These are phyloP conservation scores for Asterophora parasitica DNA, from an alignment of 768 basidiomycete species.

Conservation along the genomic window DNA sequence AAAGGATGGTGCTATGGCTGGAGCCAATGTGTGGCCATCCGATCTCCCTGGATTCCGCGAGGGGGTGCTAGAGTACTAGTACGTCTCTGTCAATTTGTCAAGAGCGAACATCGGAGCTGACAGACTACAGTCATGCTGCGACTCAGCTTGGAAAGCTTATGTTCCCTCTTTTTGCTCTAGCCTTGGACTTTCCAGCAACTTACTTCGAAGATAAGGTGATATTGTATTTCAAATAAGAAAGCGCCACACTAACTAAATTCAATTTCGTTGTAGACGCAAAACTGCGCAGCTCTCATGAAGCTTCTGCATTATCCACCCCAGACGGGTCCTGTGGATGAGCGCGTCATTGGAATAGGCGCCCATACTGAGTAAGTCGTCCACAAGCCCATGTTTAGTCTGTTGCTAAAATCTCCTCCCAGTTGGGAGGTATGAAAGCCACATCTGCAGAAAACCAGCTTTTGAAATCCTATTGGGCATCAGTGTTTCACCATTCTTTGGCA, in stretches of 20 bases:
- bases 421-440: conserved; percentile 38
- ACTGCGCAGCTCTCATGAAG: conserved; percentile 82
- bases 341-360: conserved; percentile 69
- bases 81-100: conserved; percentile 16
- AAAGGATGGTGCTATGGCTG: conserved; percentile 56
- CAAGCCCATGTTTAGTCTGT: neutral
- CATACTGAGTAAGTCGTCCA: conserved; percentile 56
- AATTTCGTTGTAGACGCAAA: conserved; percentile 46
- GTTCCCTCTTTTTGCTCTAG: conserved; percentile 84
- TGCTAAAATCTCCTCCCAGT: conserved; percentile 23
- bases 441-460: neutral
- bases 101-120: neutral
- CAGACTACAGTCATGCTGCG: conserved; percentile 29
- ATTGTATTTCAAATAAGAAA: neutral
- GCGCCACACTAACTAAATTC: neutral
- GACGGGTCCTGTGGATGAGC: conserved; percentile 38
- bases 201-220: conserved; percentile 81
- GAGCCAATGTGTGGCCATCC: conserved; percentile 76
- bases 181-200: conserved; percentile 64
- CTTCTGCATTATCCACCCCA: conserved; percentile 74
- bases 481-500: conserved; percentile 87
- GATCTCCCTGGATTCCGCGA: conserved; percentile 56
- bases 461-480: conserved; percentile 26
- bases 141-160: conserved; percentile 50
- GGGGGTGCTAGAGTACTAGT: conserved; percentile 65